Base-by-base conservation (phyloP, 2,329 filamentous ascomycete genomes). In the Anisogramma anomala region DNA sequence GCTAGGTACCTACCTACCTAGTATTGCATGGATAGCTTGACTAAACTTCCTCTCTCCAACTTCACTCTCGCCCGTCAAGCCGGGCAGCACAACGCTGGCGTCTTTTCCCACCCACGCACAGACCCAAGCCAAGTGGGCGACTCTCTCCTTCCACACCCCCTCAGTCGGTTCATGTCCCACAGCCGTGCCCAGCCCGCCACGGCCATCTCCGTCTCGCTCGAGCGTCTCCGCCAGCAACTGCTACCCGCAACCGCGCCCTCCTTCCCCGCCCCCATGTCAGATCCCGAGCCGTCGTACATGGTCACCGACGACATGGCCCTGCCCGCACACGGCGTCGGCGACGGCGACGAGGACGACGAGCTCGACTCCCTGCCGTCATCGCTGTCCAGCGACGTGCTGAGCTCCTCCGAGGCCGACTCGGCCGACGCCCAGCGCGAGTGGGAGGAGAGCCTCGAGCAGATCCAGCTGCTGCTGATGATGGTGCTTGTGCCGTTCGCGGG, bases 351-450 rank as follows among this genome's bases (percentile, higher is more conserved):
- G 43, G 64, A 69, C 41, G 71, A 76, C 50, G 75, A 79, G 5
- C 54, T 80, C 52, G 75, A 78, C 57, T 79, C 77, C 40, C 68
- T 82, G 17, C 76, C 78, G 17, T 82, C 79, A 17, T 82, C 79
- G 41, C 65, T 71, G 35, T 71, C 72, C 14, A 74, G 68, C 49
- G 63, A 65, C 46, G 62, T 65, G 35, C 63, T 64, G 32, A 50
- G 62, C 41, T 54, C 54, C 30, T 71, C 71, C 37, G 77, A 80
- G 26, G 53, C 65, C 37, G 68, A 68, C 50, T 68, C 66, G 23
- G 86, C 83, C 28, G 89, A 96, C 58, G 91, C 91, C 8, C 89
- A 98, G 62, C 75, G 76, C 47, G 89, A 98, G 64, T 98, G 91
- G 91, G 82, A 89, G 54, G 84, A 88, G 55, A 94, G 84, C 54